phyloP scores from a whole-genome alignment of 2,329 filamentous ascomycete species.

The Torrubiellomyces zombiae region DNA sequence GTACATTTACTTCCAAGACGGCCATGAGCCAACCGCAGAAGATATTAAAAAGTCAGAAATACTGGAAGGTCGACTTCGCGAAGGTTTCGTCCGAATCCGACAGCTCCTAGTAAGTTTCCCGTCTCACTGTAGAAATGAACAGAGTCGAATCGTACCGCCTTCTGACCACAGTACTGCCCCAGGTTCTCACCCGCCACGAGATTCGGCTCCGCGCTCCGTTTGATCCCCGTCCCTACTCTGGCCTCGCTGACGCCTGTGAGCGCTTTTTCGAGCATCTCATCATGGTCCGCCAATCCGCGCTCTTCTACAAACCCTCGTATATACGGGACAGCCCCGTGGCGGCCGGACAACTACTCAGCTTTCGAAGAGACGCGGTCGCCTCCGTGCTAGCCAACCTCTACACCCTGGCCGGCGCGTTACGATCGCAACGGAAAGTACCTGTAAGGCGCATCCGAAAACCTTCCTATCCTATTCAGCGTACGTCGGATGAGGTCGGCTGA shows the following conservation, averaged over 20 bases:
- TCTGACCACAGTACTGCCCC: background rate
- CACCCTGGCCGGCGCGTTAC: slow-evolving; percentile 37
- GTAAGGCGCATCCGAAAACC: slow-evolving; percentile 18
- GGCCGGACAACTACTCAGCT: slow-evolving; percentile 29
- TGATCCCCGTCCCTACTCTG: slow-evolving; percentile 37
- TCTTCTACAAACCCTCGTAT: slow-evolving; percentile 39
- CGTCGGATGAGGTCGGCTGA: background rate
- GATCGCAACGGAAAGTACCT: slow-evolving; percentile 31
- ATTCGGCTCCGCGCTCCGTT: slow-evolving; percentile 40
- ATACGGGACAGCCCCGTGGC: slow-evolving; percentile 32
- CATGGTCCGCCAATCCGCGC: slow-evolving; percentile 37
- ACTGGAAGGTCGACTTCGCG: slow-evolving; percentile 40
- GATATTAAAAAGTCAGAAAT: slow-evolving; percentile 38
- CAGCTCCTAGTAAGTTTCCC: slow-evolving; percentile 34
- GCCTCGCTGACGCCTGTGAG: slow-evolving; percentile 37
- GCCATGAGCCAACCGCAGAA: slow-evolving; percentile 30
- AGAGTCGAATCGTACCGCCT: background rate
- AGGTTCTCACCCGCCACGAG: slow-evolving; percentile 39
- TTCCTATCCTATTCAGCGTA: too few species aligned
- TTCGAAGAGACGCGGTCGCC: slow-evolving; percentile 39
- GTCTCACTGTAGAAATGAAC: too few species aligned
- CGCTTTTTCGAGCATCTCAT: slow-evolving; percentile 43
- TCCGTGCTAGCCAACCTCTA: slow-evolving; percentile 41
- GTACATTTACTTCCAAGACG: slow-evolving; percentile 42
- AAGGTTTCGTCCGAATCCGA: slow-evolving; percentile 40